A percentile compares a stretch with the other conserved stretches of the same genome.
Evolutionary conservation across 129 eudicot genomes (phyloP).

Genomic region (Helianthus tuberosus): DNA sequence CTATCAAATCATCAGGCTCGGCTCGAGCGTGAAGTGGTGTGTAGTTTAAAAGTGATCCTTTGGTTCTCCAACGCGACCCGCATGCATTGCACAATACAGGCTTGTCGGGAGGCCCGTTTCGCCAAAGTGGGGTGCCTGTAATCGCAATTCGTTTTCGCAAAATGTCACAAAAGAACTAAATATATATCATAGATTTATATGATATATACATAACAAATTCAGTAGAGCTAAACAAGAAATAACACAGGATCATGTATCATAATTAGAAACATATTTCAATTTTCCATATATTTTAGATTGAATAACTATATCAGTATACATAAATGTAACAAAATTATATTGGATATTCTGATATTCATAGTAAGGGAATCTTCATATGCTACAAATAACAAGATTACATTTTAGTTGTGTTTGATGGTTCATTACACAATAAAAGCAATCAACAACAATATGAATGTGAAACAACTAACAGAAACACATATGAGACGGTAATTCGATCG

Average conservation of each 20-base stretch:
- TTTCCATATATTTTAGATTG: neutral
- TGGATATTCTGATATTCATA: slow-evolving; percentile 26
- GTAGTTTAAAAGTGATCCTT: slow-evolving; percentile 87
- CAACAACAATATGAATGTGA: slow-evolving; percentile 19
- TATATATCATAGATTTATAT: neutral
- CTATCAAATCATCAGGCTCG: slow-evolving; percentile 74
- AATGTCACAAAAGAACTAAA: slow-evolving; percentile 17
- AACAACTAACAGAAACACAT: slow-evolving; percentile 3
- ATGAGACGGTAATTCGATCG: neutral
- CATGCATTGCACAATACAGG: slow-evolving; percentile 97
- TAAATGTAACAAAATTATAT: slow-evolving; percentile 14
- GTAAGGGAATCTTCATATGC: slow-evolving; percentile 15
- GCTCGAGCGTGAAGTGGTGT: slow-evolving; percentile 91
- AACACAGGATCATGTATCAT: neutral
- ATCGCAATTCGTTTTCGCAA: slow-evolving; percentile 1
- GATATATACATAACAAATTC: neutral
- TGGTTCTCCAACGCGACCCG: slow-evolving; percentile 99
- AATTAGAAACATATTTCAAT: neutral
- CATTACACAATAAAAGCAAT: slow-evolving; percentile 11
- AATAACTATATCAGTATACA: neutral
- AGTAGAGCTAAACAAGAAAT: neutral
- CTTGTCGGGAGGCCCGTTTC: slow-evolving; percentile 99
- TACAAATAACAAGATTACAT: neutral
- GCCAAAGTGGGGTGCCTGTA: slow-evolving; percentile 98
- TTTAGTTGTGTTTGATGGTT: neutral